Conservation (phyloP, 2,329 filamentous ascomycete species). For the Macrophomina pseudophaseolina region DNA sequence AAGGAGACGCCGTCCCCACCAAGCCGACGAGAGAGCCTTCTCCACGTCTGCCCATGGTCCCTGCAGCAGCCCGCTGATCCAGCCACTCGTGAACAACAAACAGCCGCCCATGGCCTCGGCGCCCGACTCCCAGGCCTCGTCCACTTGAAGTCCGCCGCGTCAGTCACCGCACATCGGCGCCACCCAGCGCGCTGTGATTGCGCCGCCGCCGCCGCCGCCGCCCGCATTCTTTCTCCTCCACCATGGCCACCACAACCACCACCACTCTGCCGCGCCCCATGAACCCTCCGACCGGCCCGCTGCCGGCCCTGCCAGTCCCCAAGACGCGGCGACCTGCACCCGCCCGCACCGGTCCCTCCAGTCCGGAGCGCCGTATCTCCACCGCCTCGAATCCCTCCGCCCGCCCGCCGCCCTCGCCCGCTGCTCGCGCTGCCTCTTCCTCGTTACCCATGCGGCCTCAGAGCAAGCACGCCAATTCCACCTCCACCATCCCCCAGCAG, state of each 20-base stretch:
- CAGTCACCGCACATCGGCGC: slow-evolving; percentile 20
- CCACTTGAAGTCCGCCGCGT: slow-evolving; percentile 1
- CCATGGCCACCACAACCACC: slow-evolving; percentile 35
- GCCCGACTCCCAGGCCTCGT: background rate
- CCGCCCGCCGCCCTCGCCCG: slow-evolving; percentile 10
- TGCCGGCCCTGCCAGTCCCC: slow-evolving; percentile 74
- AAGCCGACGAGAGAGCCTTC: slow-evolving; percentile 1
- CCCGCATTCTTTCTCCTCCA: slow-evolving; percentile 13
- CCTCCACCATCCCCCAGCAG: slow-evolving; percentile 32
- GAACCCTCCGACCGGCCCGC: slow-evolving; percentile 71
- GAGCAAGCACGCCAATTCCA: slow-evolving; percentile 25
- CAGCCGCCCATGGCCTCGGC: slow-evolving; percentile 14
- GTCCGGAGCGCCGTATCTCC: slow-evolving; percentile 26
- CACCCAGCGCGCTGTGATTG: slow-evolving; percentile 21
- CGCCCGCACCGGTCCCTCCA: slow-evolving; percentile 59
- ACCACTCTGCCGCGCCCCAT: slow-evolving; percentile 69
- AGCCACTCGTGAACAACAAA: slow-evolving; percentile 1
- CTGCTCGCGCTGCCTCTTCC: slow-evolving; percentile 25
- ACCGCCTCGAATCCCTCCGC: slow-evolving; percentile 1
- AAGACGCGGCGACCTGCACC: slow-evolving; percentile 62
- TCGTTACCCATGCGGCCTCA: slow-evolving; percentile 25
- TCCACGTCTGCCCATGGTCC: slow-evolving; percentile 6
- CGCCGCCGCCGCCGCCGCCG: background rate
- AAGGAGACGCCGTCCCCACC: slow-evolving; percentile 11
- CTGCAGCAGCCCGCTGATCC: slow-evolving; percentile 21